A percentile compares a stretch with the other conserved stretches of the same genome.
Evolutionary conservation across 345 rosid species (phyloP).

Genomic region (Linum tenue): DNA sequence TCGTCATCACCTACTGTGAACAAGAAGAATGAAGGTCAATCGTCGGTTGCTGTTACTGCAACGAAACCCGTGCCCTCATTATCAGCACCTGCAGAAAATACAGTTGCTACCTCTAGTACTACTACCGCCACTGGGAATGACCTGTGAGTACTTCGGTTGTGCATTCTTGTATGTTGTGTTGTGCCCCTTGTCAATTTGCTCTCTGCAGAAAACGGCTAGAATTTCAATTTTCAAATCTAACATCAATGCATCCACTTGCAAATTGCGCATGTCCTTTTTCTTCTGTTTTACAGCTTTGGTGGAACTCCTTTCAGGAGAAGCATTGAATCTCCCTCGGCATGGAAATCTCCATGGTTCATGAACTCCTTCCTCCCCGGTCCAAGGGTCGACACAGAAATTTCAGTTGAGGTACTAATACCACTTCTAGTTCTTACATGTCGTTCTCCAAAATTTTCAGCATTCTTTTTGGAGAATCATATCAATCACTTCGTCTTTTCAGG

Average conservation of each 20-base stretch:
- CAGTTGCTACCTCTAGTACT: conserved; percentile 22
- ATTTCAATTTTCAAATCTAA: too few species aligned
- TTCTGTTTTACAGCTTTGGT: too few species aligned
- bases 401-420: conserved; percentile 82
- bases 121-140: too few species aligned
- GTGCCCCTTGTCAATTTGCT: too few species aligned
- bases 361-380: conserved; percentile 77
- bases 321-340: conserved; percentile 90
- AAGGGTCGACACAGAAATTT: conserved; percentile 69
- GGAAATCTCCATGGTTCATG: conserved; percentile 95
- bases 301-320: conserved; percentile 80
- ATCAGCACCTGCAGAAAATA: conserved; percentile 32
- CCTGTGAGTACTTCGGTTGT: conserved; percentile 43
- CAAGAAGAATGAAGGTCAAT: conserved; percentile 39
- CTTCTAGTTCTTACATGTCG: conserved; percentile 5
- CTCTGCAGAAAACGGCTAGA: too few species aligned
- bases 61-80: conserved; percentile 24
- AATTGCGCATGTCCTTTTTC: conserved; percentile 30
- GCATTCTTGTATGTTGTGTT: conserved; percentile 5
- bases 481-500: conserved; percentile 37
- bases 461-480: conserved; percentile 3
- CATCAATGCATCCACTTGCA: too few species aligned
- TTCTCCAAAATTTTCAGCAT: not conserved
- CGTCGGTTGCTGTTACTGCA: conserved; percentile 25
- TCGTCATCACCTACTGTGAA: conserved; percentile 41